Percentiles rank a stretch among this genome's conserved stretches.
phyloP scores from a whole-genome alignment of 2,329 filamentous ascomycete species.

The Mollisia scopiformis region DNA sequence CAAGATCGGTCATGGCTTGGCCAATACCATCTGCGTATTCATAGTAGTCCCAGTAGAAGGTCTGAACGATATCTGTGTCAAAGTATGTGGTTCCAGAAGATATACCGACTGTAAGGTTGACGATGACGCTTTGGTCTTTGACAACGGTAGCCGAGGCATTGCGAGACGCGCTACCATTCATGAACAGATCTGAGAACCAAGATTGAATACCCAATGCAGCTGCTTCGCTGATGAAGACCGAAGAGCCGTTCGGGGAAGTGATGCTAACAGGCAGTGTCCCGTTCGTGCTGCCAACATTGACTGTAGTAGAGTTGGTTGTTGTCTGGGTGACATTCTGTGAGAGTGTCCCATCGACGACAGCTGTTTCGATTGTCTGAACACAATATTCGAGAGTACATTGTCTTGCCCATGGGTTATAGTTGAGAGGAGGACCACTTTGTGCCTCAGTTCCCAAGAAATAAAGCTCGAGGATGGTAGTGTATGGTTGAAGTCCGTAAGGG shows the following conservation, averaged over 20 bases:
- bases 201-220: slow-evolving; percentile 7
- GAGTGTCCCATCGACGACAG: not conserved
- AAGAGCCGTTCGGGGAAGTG: not conserved
- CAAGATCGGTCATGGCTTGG: slow-evolving; percentile 40
- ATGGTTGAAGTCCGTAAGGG: not conserved
- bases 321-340: not conserved
- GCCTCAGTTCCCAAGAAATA: slow-evolving; percentile 8
- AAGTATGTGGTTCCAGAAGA: slow-evolving; percentile 13
- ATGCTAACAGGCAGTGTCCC: not conserved
- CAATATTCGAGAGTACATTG: slow-evolving; percentile 11
- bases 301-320: not conserved
- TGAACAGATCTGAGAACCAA: slow-evolving; percentile 7
- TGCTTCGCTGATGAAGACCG: slow-evolving; percentile 9
- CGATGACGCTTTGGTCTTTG: slow-evolving; percentile 1
- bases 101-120: slow-evolving; percentile 9
- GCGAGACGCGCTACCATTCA: slow-evolving; percentile 5
- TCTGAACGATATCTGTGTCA: slow-evolving; percentile 40
- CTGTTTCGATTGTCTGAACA: slow-evolving; percentile 1
- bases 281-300: not conserved
- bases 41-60: slow-evolving; percentile 46
- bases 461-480: slow-evolving; percentile 5
- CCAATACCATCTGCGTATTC: slow-evolving; percentile 39
- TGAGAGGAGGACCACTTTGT: not conserved
- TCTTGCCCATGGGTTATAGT: slow-evolving; percentile 5
- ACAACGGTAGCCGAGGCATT: not conserved